Base-by-base conservation (phyloP, 2,329 filamentous ascomycete species). In the Aaosphaeria arxii region DNA sequence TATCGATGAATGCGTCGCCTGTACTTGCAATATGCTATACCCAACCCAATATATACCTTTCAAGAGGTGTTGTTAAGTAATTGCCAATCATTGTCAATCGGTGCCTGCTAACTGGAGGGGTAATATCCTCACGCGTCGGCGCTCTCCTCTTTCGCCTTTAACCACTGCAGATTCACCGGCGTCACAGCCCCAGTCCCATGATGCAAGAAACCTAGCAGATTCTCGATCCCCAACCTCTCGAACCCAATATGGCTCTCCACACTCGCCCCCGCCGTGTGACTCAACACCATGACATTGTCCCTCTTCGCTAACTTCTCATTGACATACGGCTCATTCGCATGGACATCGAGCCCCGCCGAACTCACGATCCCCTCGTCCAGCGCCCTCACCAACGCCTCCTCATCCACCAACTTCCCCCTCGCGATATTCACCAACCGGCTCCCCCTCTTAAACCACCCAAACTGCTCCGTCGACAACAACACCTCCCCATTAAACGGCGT, bases 181-280 rank as follows among this genome's bases (percentile, higher is more conserved):
- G 84, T 84, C 28, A 85, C 66, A 3, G 81, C 69, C 2, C 71
- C 70, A 0, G 77, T 78, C 2, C 66, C 65, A 24, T 24, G 17
- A 24, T 24, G 17, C 46, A 86, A 61, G 47, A 84, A 84, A 0
- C 78, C 77, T 68, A 85, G 71, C 43, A 88, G 76, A 62, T 88
- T 88, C 58, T 81, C 73, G 77, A 88, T 86, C 32, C 80, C 81
- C 63, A 87, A 59, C 64, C 81, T 77, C 71, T 88, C 85, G 55
- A 87, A 86, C 4, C 81, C 83, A n/a, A 79, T 63, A 57, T 84
- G 82, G 51, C 84, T 84, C 63, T 86, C 83, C 11, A 86, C 74
- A 33, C 83, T 86, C 4, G 83, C 83, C 0, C 84, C 84, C 1
- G 84, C 85, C 54, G 86, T 86, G 62, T 87, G 85, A 45, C 82